Base-by-base conservation (phyloP, 805 yeast species). In the Clavispora carvajalis region DNA sequence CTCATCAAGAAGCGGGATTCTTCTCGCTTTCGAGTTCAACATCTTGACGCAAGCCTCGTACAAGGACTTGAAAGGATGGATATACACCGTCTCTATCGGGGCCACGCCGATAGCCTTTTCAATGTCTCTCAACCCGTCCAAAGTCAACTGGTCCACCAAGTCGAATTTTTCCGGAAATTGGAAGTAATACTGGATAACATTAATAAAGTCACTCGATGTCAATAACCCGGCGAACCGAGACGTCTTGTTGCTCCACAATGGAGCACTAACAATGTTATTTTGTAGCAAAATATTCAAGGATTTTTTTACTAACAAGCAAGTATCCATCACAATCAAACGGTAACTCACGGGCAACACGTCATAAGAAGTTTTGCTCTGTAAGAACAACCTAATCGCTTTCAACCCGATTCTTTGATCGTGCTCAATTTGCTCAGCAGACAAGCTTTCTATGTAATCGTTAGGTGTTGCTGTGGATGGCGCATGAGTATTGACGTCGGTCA, bases 311-410 rank as follows among this genome's bases (percentile, higher is more conserved):
- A 88, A 67, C 36, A 93, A 69, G 5, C 96, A 79, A 1, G 98
- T 90, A 60, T 93, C 99, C 53, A 93, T 77, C 35, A 93, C 98
- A 41, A 93, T 85, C 54, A 93, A 73, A 52, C 97, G 73, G 61
- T 91, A 93, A 16, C 95, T 83, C 25, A 93, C 98, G 2, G 99
- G 99, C 31, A 93, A 72, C 17, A 93, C 99, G 56, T 93, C 99
- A 60, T 93, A 93, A 1, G 97, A 88, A 0, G 96, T 90, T 59
- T 91, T 91, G 36, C 93, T 81, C 55, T 87, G 84, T 33, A 93
- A 68, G 55, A 93, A 93, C 23, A 79, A 67, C 36, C 97, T 71
- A 45, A 93, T 93, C 15, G 95, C 88, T 50, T 79, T 78, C 43
- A 88, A 74, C 0, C 93, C 95, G n/a, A 76, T 63, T 45, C 70